Evolutionary conservation across 1,139 yeast species (phyloP).

Genomic region (Lodderomyces pseudojiufengensis): DNA sequence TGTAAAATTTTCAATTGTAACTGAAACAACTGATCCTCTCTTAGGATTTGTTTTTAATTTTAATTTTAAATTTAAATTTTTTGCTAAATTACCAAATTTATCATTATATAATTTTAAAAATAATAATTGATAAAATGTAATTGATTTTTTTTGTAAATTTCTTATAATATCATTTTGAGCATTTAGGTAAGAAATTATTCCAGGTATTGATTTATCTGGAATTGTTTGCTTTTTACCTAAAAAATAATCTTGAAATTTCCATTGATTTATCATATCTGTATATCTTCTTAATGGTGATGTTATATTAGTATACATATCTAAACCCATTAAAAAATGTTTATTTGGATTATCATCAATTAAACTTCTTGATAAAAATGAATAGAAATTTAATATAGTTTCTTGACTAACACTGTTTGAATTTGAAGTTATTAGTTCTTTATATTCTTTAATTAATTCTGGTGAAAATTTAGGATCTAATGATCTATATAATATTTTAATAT

Average conservation of each 20-base stretch:
- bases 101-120: constrained; percentile 29
- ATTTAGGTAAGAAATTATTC: constrained; percentile 9
- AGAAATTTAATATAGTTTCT: constrained; percentile 5
- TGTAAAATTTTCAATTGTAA: constrained; percentile 26
- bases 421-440: constrained; percentile 19
- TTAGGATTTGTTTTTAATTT: constrained; percentile 27
- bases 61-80: constrained; percentile 2
- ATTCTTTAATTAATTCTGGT: constrained; percentile 32
- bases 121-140: constrained; percentile 38
- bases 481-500: constrained; percentile 57
- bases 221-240: constrained; percentile 8
- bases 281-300: constrained; percentile 89
- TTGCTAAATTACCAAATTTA: constrained; percentile 11
- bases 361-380: constrained; percentile 26
- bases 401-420: constrained; percentile 12
- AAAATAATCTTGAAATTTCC: constrained; percentile 39
- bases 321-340: constrained; percentile 64
- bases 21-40: constrained; percentile 22
- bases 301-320: constrained; percentile 62
- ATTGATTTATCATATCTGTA: constrained; percentile 78
- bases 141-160: constrained; percentile 23
- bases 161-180: constrained; percentile 18
- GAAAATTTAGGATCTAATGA: constrained; percentile 32
- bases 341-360: constrained; percentile 23
- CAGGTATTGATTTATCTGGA: constrained; percentile 6